Base-by-base conservation (phyloP, 2,329 filamentous ascomycete genomes). In the Penicillium freii region DNA sequence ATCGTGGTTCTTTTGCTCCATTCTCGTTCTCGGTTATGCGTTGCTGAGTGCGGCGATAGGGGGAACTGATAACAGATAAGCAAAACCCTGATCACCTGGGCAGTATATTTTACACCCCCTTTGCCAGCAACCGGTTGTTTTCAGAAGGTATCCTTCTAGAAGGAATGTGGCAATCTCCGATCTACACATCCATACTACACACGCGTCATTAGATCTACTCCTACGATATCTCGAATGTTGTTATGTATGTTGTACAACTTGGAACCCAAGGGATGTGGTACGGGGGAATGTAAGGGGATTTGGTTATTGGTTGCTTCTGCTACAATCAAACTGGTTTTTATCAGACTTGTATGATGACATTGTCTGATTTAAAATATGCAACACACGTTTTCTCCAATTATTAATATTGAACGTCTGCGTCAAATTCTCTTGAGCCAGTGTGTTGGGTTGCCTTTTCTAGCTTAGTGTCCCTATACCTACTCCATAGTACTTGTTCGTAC, bases 101-200 rank as follows among this genome's bases (percentile, higher is more conserved):
- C 8, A n/a, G n/a, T 8, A 36, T 15, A 17, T 21, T 42, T 42
- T 42, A n/a, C n/a, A 23, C 5, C 13, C 13, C 31, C 19, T 11
- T 47, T 4, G 21, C 29, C 7, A 25, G 40, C 23, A 51, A 42
- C 27, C 9, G 31, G 21, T 31, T 36, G 17, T 45, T 52, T 43
- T 23, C 50, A 42, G 27, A 27, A 21, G 19, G 45, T 44, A 49
- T 49, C 7, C 29, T 55, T 55, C 46, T 51, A 40, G 53, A 55
- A 55, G 23, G 31, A 42, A 50, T 51, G 52, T 38, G 38, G 21
- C 44, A 33, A 31, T 25, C 15, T 34, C 23, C 6, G 27, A 27
- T 47, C 36, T 39, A 49, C 36, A 25, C n/a, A 39, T 15, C 39
- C 11, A 46, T 8, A 27, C 25, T 21, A 7, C 25, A 27, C 15